A percentile compares a stretch with the other conserved stretches of the same genome.
These are phyloP conservation scores for Clonostachys sp. DNA, from an alignment of 2,329 filamentous ascomycete genomes.

Conservation along the genomic window DNA sequence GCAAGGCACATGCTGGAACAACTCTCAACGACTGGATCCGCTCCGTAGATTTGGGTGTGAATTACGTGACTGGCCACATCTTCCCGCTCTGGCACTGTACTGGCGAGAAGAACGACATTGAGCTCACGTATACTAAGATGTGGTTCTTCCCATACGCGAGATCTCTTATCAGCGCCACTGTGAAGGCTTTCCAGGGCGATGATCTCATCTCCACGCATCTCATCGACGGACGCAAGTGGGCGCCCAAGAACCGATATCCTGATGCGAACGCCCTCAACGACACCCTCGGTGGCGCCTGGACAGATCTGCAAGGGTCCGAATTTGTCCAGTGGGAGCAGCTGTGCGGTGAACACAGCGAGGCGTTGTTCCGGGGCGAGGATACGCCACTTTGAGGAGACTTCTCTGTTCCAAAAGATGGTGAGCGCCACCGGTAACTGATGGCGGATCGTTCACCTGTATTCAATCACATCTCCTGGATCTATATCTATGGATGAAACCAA, in stretches of 20 bases:
- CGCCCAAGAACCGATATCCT: slow-evolving; percentile 8
- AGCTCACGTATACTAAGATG: slow-evolving; percentile 22
- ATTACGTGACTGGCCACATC: slow-evolving; percentile 27
- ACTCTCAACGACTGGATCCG: slow-evolving; percentile 21
- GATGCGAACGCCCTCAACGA: slow-evolving; percentile 3
- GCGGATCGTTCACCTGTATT: too few species aligned
- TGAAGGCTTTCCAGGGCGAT: slow-evolving; percentile 12
- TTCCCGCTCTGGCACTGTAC: slow-evolving; percentile 32
- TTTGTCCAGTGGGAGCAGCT: slow-evolving; percentile 19
- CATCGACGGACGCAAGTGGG: slow-evolving; percentile 24
- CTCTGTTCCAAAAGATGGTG: not conserved
- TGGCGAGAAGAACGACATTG: slow-evolving; percentile 23
- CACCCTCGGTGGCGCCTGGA: slow-evolving; percentile 10
- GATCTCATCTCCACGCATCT: slow-evolving; percentile 14
- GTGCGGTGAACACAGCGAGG: slow-evolving; percentile 13
- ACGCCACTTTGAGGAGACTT: not conserved
- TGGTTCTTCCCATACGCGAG: slow-evolving; percentile 30
- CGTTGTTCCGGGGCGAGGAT: slow-evolving; percentile 14
- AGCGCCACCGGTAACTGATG: not conserved
- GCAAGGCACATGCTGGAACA: slow-evolving; percentile 15
- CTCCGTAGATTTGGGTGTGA: slow-evolving; percentile 24
- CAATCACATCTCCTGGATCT: too few species aligned
- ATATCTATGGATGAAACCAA: too few species aligned
- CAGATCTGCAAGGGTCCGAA: slow-evolving; percentile 11
- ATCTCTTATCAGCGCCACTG: slow-evolving; percentile 18